These are phyloP conservation scores for Candida neerlandica DNA, from an alignment of 1,139 yeast species.

Conservation along the genomic window DNA sequence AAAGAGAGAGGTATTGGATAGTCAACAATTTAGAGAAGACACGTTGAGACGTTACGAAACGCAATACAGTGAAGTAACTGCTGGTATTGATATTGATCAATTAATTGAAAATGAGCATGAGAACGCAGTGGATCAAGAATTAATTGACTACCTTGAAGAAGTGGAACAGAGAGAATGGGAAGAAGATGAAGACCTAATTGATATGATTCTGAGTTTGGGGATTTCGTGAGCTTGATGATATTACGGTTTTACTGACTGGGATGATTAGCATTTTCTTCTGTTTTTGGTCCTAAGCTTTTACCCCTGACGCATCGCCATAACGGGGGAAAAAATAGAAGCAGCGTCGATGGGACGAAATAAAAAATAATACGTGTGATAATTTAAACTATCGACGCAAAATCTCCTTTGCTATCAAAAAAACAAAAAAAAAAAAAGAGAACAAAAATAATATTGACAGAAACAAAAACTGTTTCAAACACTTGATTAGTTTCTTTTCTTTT, in stretches of 20 bases:
- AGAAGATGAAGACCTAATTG: constrained; percentile 15
- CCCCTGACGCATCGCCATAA: not conserved
- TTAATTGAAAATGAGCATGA: constrained; percentile 35
- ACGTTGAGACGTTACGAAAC: constrained; percentile 19
- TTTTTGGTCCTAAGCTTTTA: not conserved
- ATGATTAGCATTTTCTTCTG: not conserved
- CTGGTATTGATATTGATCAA: constrained; percentile 28
- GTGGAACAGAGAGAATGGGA: constrained; percentile 9
- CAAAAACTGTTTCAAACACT: not conserved
- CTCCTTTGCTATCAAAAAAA: too few species aligned
- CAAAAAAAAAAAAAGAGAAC: not conserved
- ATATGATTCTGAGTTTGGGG: constrained; percentile 13
- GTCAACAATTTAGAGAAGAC: constrained; percentile 26
- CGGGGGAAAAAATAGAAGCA: not conserved
- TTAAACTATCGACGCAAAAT: too few species aligned
- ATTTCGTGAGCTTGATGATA: not conserved
- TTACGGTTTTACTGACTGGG: not conserved
- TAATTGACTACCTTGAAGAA: constrained; percentile 6
- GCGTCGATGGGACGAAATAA: not conserved
- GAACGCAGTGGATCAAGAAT: constrained; percentile 2
- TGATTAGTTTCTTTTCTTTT: not conserved
- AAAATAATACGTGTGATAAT: not conserved
- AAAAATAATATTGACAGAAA: not conserved
- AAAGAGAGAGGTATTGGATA: constrained; percentile 28
- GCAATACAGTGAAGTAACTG: constrained; percentile 20